These are phyloP conservation scores for Pythium monospermum DNA, from an alignment of 352 stramenopile genomes.

Conservation along the genomic window DNA sequence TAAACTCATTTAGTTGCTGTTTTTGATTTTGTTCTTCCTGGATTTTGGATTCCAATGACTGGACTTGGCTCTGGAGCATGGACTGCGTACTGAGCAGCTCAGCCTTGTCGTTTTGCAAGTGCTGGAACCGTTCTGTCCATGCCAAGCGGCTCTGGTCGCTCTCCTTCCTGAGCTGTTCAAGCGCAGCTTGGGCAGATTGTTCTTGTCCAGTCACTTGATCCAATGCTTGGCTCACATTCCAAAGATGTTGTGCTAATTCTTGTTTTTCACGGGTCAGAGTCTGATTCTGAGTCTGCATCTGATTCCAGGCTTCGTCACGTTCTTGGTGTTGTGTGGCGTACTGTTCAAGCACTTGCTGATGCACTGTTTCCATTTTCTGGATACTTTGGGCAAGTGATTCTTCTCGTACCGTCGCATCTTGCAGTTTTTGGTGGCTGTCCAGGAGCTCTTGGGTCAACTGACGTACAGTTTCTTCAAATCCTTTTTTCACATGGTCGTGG, in stretches of 20 bases:
- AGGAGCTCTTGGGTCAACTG: conserved; percentile 29
- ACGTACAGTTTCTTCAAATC: conserved; percentile 30
- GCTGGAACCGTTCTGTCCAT: conserved; percentile 37
- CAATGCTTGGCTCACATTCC: conserved; percentile 48
- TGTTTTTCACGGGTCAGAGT: conserved; percentile 35
- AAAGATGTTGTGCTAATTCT: conserved; percentile 57
- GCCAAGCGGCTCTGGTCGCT: conserved; percentile 23
- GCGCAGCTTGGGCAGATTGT: conserved; percentile 22
- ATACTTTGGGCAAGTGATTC: conserved; percentile 23
- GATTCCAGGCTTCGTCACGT: background rate
- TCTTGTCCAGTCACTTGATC: conserved; percentile 29
- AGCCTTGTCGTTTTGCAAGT: conserved; percentile 36
- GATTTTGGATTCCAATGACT: conserved; percentile 23
- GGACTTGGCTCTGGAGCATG: conserved; percentile 35
- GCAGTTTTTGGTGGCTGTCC: conserved; percentile 22
- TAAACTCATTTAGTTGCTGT: conserved; percentile 58
- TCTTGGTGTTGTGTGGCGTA: conserved; percentile 12
- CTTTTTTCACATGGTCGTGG: conserved; percentile 28
- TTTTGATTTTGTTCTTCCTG: conserved; percentile 54
- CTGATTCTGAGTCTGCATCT: conserved; percentile 15
- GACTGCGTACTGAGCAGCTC: conserved; percentile 28
- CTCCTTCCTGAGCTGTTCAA: conserved; percentile 14
- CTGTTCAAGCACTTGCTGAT: conserved; percentile 14
- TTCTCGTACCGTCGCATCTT: conserved; percentile 9
- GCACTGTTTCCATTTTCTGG: conserved; percentile 13